phyloP scores from a whole-genome alignment of 306 rosid species.

The Dalbergia cultrata region DNA sequence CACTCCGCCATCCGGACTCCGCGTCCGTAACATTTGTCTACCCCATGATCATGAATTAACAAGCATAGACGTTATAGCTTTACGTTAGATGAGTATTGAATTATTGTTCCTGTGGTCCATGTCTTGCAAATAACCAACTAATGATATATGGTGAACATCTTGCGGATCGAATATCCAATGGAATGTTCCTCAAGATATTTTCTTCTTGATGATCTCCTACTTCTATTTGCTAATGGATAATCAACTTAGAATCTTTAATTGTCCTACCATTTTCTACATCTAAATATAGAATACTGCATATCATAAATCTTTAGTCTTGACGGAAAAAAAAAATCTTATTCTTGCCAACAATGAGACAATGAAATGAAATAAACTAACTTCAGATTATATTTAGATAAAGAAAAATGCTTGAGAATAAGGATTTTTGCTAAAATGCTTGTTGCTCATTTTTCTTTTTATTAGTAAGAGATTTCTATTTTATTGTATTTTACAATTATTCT shows the following conservation, averaged over 20 bases:
- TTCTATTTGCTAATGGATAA: constrained; percentile 3
- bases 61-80: neutral
- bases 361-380: neutral
- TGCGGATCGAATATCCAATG: constrained; percentile 35
- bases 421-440: neutral
- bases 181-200: constrained; percentile 15
- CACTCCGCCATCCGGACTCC: too few relatives aligned
- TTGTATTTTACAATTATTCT: neutral
- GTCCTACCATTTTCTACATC: neutral
- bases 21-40: too few relatives aligned
- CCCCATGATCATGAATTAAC: neutral
- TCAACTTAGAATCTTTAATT: constrained; percentile 18
- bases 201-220: neutral
- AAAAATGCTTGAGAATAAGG: neutral
- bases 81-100: neutral
- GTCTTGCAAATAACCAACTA: neutral
- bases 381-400: neutral
- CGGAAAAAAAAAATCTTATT: neutral
- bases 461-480: neutral
- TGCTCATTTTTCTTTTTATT: neutral
- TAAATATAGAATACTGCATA: constrained; percentile 1
- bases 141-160: neutral
- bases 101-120: constrained; percentile 41
- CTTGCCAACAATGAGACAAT: neutral
- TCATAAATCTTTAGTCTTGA: neutral